Conservation (phyloP, 2,329 filamentous ascomycete genomes). For the Raffaelea albimanens region DNA sequence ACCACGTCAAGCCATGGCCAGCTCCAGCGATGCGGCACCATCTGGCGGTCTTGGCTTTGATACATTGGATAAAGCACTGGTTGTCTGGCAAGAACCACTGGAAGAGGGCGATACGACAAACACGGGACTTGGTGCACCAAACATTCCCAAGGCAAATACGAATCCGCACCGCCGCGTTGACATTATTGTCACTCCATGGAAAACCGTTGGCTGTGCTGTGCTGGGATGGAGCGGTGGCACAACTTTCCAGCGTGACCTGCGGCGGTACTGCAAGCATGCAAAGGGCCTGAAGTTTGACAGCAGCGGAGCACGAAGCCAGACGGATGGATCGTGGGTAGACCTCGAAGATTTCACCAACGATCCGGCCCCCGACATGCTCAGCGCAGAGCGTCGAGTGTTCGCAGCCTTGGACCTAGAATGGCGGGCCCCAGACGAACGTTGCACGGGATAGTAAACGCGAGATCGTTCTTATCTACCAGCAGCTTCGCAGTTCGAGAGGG, state of each 20-base stretch:
- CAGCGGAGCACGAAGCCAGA: constrained; percentile 66
- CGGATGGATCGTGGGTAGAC: constrained; percentile 61
- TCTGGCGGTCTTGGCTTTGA: constrained; percentile 60
- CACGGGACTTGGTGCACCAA: constrained; percentile 14
- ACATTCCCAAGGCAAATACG: constrained; percentile 40
- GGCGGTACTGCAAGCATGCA: constrained; percentile 66
- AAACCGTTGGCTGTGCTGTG: constrained; percentile 78
- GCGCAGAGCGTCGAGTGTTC: constrained; percentile 76
- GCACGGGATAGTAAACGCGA: constrained; percentile 44
- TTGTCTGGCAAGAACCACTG: constrained; percentile 76
- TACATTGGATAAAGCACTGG: constrained; percentile 80
- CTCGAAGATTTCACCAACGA: constrained; percentile 45
- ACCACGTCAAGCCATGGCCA: constrained; percentile 10
- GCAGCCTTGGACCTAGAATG: constrained; percentile 62
- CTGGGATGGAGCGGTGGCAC: constrained; percentile 83
- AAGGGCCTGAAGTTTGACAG: constrained; percentile 82
- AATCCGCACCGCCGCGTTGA: constrained; percentile 80
- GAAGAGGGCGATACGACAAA: constrained; percentile 19
- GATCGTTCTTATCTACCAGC: too few relatives aligned
- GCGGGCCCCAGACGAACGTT: constrained; percentile 57
- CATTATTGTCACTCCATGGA: constrained; percentile 85
- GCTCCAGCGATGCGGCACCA: not conserved
- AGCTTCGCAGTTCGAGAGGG: too few relatives aligned
- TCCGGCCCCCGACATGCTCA: constrained; percentile 53
- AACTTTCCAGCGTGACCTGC: constrained; percentile 80